phyloP scores from a whole-genome alignment of 495 filamentous ascomycete genomes.

The Talaromyces adpressus region DNA sequence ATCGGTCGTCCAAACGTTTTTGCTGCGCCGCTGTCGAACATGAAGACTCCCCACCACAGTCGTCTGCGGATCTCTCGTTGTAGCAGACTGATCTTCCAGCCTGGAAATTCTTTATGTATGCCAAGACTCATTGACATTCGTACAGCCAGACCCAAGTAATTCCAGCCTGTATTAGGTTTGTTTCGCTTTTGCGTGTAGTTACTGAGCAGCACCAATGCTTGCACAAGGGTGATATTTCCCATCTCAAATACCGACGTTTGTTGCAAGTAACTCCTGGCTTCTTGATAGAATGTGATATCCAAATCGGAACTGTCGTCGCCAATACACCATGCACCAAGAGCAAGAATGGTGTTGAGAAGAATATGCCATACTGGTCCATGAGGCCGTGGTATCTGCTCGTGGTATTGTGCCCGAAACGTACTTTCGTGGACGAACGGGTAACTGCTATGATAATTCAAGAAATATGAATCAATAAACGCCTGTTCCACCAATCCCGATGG shows the following conservation, averaged over 20 bases:
- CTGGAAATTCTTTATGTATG: conserved; percentile 48
- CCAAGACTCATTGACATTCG: conserved; percentile 49
- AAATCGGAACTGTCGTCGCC: conserved; percentile 42
- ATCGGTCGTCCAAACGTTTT: conserved; percentile 43
- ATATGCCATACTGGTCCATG: conserved; percentile 46
- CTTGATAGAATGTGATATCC: conserved; percentile 42
- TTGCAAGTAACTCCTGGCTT: conserved; percentile 32
- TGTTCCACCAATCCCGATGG: conserved; percentile 29
- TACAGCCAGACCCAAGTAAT: conserved; percentile 43
- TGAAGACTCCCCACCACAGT: conserved; percentile 43
- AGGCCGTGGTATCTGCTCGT: conserved; percentile 41
- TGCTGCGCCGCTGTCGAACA: conserved; percentile 41
- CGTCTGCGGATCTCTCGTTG: conserved; percentile 39
- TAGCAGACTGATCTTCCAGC: conserved; percentile 46
- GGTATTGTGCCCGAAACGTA: conserved; percentile 47
- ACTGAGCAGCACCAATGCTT: conserved; percentile 44
- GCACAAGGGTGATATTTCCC: conserved; percentile 44
- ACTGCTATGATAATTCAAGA: conserved; percentile 43
- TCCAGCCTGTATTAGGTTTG: conserved; percentile 51
- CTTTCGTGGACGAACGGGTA: conserved; percentile 51
- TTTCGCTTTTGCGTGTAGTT: conserved; percentile 50
- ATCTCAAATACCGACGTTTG: conserved; percentile 43
- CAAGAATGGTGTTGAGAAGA: conserved; percentile 42
- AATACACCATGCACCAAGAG: conserved; percentile 46
- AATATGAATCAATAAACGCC: conserved; percentile 45